Evolutionary conservation across 139 green algal species (phyloP), one percentile per base, ranked within the genome.

Genomic region (Coelastrella sp.): DNA sequence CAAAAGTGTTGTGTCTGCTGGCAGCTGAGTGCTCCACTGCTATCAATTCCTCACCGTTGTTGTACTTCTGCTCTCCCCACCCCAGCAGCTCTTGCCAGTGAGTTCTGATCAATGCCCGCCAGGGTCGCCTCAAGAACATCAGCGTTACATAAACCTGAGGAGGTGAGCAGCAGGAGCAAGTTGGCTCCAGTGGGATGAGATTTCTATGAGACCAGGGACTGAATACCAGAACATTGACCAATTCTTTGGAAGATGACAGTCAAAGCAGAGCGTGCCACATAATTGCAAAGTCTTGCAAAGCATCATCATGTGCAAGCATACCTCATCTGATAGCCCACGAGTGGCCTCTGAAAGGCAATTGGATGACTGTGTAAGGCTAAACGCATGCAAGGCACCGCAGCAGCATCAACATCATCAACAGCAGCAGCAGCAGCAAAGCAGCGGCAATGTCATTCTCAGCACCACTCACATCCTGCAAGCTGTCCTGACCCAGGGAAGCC

Each of bases 101-200:
- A 11, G 59, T 84, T 84, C 35, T 8, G 5, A 57, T 84, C 76
- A 13, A 84, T 73, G 57, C 76, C 59, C 21, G 53, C n/a, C 13
- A 84, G 76, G 4, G 76, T 84, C 25, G 57, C 76, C 59, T 84
- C 76, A 37, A 84, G 76, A 32, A 84, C 59, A 41, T 84, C 76
- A 73, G 76, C 76, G 57, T 84, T 84, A 38, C 76, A 84, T 57
- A 84, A 57, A 41, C 76, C 76, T 84, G 76, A 19, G 6, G 13
- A 48, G 13, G 69, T 11, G 4, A 3, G 23, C 25, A 79, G 41
- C 25, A n/a, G n/a, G 62, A n/a, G 2, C 75, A 57, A 74, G 66
- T 50, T 8, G 32, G 62, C 8, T 43, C 40, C 11, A 40, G 7
- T 23, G 25, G 62, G 13, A 40, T n/a, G 7, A 7, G 23, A n/a